Evolutionary conservation across 1,284 basidiomycete genomes (phyloP).

Genomic region (Pyrrhoderma lamaoense): DNA sequence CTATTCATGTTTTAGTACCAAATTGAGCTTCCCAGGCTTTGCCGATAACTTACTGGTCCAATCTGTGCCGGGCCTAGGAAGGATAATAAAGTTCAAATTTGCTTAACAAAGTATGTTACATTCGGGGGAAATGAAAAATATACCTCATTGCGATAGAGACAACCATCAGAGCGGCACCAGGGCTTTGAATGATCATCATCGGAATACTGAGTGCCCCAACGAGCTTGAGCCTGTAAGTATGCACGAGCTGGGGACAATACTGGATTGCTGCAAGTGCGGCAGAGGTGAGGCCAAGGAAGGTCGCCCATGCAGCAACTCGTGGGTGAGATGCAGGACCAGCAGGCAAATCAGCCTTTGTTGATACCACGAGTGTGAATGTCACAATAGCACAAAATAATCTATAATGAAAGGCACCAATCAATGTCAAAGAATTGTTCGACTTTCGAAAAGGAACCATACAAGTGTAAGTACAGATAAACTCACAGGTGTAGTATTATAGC

Average conservation of each 20-base stretch:
- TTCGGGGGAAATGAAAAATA: conserved; percentile 23
- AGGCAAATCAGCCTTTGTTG: conserved; percentile 33
- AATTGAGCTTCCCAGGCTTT: conserved; percentile 3
- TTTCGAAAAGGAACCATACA: neutral
- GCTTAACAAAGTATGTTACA: neutral
- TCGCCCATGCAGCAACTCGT: conserved; percentile 64
- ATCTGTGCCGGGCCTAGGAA: conserved; percentile 63
- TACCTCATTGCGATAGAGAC: conserved; percentile 72
- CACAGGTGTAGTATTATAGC: conserved; percentile 71
- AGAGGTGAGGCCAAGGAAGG: conserved; percentile 81
- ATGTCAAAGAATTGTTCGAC: neutral
- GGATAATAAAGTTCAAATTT: neutral
- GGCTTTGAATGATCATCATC: conserved; percentile 94
- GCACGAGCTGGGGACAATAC: conserved; percentile 81
- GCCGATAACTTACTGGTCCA: conserved; percentile 64
- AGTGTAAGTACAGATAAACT: conserved; percentile 27
- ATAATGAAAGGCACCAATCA: conserved; percentile 1
- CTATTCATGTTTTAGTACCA: conserved; percentile 29
- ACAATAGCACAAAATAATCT: conserved; percentile 49
- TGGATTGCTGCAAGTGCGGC: conserved; percentile 75
- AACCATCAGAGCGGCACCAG: conserved; percentile 86
- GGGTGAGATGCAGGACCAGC: conserved; percentile 28
- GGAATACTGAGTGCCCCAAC: conserved; percentile 90
- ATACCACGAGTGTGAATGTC: conserved; percentile 50
- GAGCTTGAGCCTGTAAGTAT: conserved; percentile 72